These are phyloP conservation scores for Ogataea sp. DNA, from an alignment of 805 yeast genomes.

Conservation along the genomic window DNA sequence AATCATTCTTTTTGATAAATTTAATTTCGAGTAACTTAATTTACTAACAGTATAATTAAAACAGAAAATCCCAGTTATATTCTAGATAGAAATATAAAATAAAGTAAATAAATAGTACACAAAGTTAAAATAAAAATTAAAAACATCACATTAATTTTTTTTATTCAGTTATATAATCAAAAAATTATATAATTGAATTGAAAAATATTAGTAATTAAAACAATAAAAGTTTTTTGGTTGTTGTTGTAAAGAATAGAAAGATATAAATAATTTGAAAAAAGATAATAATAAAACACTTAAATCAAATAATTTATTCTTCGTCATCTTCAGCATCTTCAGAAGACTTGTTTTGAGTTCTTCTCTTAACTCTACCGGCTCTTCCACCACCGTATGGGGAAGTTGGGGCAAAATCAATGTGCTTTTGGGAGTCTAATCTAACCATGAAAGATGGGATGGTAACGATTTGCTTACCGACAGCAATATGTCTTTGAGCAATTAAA, in stretches of 20 bases:
- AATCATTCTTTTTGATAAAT: too few relatives aligned
- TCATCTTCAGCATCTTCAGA: constrained; percentile 68
- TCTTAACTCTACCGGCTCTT: constrained; percentile 99
- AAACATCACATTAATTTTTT: not conserved
- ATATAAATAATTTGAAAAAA: constrained; percentile 5
- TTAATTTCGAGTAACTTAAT: too few relatives aligned
- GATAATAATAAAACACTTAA: constrained; percentile 4
- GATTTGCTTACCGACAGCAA: constrained; percentile 99
- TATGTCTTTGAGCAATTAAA: constrained; percentile 97
- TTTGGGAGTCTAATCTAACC: constrained; percentile 99
- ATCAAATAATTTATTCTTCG: constrained; percentile 48
- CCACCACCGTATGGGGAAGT: constrained; percentile 99
- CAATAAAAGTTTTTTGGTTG: not conserved
- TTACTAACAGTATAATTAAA: too few relatives aligned
- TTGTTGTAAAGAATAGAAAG: not conserved
- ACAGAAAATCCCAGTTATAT: too few relatives aligned
- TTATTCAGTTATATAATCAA: not conserved
- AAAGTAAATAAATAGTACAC: too few relatives aligned
- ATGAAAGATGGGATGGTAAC: constrained; percentile 98
- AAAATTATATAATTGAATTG: not conserved
- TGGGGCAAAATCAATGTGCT: constrained; percentile 99
- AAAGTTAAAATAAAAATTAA: not conserved
- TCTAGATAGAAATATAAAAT: too few relatives aligned
- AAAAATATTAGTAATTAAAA: not conserved
- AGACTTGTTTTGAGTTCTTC: constrained; percentile 72